Evolutionary conservation across 176 grass and related monocot genomes (phyloP).

Genomic region (Aechmea fasciata): DNA sequence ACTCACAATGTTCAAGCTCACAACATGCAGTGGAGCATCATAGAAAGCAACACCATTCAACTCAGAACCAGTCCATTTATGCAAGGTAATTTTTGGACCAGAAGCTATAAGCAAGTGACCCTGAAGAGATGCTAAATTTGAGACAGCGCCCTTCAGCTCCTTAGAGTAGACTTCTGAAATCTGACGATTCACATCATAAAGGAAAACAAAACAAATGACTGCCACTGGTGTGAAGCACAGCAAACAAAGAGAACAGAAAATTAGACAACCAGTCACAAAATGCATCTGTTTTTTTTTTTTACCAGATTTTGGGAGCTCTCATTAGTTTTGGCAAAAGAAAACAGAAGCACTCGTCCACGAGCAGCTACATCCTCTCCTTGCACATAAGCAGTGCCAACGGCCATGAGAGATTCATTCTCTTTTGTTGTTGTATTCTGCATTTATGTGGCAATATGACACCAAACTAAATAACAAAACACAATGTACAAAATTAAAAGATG

Average conservation of each 20-base stretch:
- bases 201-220: slow-evolving; percentile 13
- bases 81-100: slow-evolving; percentile 90
- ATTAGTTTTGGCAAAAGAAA: slow-evolving; percentile 48
- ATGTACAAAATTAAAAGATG: slow-evolving; percentile 6
- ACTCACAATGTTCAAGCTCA: slow-evolving; percentile 98
- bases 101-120: slow-evolving; percentile 89
- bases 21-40: slow-evolving; percentile 94
- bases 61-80: slow-evolving; percentile 91
- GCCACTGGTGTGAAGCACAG: slow-evolving; percentile 1
- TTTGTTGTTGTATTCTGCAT: slow-evolving; percentile 69
- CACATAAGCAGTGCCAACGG: slow-evolving; percentile 83
- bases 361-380: slow-evolving; percentile 94
- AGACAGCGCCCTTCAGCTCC: slow-evolving; percentile 91
- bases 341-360: slow-evolving; percentile 78
- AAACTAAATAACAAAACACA: slow-evolving; percentile 2
- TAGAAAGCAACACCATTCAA: slow-evolving; percentile 90
- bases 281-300: neutral
- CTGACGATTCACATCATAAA: slow-evolving; percentile 27
- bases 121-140: slow-evolving; percentile 91
- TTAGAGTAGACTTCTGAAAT: slow-evolving; percentile 80
- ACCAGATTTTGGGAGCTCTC: slow-evolving; percentile 87
- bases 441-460: slow-evolving; percentile 8
- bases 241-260: neutral
- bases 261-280: neutral
- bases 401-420: slow-evolving; percentile 90